These are phyloP conservation scores for Lanmaoa pseudosensibilis DNA, from an alignment of 768 basidiomycete species.

Conservation along the genomic window DNA sequence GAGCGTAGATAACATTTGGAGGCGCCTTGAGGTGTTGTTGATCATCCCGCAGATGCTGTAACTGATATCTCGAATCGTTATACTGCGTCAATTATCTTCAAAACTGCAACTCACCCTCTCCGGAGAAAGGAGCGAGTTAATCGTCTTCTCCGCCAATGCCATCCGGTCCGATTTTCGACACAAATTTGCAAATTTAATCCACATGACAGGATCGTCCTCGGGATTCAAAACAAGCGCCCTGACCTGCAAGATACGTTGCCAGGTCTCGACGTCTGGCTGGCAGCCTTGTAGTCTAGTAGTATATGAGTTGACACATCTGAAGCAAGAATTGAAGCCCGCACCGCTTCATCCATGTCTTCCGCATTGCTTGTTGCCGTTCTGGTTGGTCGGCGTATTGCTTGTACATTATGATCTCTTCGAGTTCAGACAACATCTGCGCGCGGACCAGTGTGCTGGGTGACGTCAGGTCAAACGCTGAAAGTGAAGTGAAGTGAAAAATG, in stretches of 20 bases:
- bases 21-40: constrained; percentile 71
- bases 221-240: constrained; percentile 91
- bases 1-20: constrained; percentile 94
- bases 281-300: constrained; percentile 80
- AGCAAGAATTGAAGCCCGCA: constrained; percentile 30
- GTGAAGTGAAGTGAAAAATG: neutral
- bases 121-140: constrained; percentile 84
- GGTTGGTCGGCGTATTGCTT: constrained; percentile 94
- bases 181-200: constrained; percentile 98
- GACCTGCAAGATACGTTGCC: constrained; percentile 97
- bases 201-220: constrained; percentile 93
- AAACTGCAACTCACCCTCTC: constrained; percentile 50
- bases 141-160: constrained; percentile 94
- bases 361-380: constrained; percentile 85
- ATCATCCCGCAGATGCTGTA: constrained; percentile 50
- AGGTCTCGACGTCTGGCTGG: constrained; percentile 97
- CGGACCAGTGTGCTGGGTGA: constrained; percentile 83
- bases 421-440: constrained; percentile 96
- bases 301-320: neutral
- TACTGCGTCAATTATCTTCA: neutral
- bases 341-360: constrained; percentile 98
- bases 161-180: constrained; percentile 95
- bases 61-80: constrained; percentile 23
- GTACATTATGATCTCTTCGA: constrained; percentile 96
- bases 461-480: constrained; percentile 14